Evolutionary conservation across 768 basidiomycete genomes (phyloP).

Genomic region (Pisolithus orientalis): DNA sequence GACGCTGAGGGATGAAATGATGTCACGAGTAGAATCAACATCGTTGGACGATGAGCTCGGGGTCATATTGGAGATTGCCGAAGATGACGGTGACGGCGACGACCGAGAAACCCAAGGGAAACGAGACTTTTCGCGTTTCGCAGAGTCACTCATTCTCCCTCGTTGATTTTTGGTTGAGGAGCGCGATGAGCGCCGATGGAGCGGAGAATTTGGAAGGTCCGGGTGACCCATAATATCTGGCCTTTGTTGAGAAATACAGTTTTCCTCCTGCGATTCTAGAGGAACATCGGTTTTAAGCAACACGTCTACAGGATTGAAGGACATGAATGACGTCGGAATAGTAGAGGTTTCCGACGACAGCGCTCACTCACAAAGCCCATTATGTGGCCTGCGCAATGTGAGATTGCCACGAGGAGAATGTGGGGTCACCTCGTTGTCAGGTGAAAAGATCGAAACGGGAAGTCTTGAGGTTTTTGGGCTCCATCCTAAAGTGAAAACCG

Average conservation of each 20-base stretch:
- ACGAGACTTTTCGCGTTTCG: conserved; percentile 24
- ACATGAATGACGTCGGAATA: conserved; percentile 28
- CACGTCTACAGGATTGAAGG: conserved; percentile 23
- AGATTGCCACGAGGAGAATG: conserved; percentile 22
- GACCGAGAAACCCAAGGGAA: conserved; percentile 25
- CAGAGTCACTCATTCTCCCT: conserved; percentile 15
- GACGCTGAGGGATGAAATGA: conserved; percentile 17
- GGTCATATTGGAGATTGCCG: conserved; percentile 17
- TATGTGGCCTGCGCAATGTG: conserved; percentile 17
- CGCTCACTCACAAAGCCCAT: conserved; percentile 19
- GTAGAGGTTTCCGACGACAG: conserved; percentile 16
- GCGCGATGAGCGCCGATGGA: conserved; percentile 26
- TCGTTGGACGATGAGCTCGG: conserved; percentile 15
- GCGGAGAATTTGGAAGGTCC: conserved; percentile 17
- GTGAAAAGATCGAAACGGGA: conserved; percentile 13
- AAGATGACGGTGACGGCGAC: background rate
- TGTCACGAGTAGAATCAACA: conserved; percentile 20
- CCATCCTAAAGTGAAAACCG: conserved; percentile 26
- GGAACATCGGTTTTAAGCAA: conserved; percentile 27
- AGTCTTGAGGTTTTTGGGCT: conserved; percentile 15
- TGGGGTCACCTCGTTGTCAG: conserved; percentile 30
- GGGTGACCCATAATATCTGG: conserved; percentile 18
- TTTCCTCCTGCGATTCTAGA: conserved; percentile 13
- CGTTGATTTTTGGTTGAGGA: conserved; percentile 23
- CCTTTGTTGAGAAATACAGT: conserved; percentile 8